Percentiles rank a stretch among this genome's conserved stretches.
Evolutionary conservation across 345 rosid genomes (phyloP).

Genomic region (Salix dunnii): DNA sequence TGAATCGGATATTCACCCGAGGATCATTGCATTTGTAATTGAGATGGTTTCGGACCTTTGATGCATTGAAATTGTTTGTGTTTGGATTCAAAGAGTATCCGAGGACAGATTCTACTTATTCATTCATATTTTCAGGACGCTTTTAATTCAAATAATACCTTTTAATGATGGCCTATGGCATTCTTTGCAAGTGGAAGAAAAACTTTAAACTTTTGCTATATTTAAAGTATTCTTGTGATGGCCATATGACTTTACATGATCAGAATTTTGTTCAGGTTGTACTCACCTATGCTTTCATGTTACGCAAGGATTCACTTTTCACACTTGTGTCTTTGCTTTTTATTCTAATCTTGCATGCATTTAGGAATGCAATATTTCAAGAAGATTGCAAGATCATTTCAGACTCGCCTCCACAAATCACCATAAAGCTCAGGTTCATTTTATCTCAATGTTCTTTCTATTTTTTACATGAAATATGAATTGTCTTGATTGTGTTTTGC

Average conservation of each 20-base stretch:
- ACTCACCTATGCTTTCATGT: background rate
- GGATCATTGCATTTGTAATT: background rate
- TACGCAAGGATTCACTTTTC: background rate
- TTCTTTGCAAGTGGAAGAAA: background rate
- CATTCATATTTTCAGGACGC: background rate
- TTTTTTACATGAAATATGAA: conserved; percentile 11
- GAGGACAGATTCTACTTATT: background rate
- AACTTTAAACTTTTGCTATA: background rate
- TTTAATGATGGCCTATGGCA: background rate
- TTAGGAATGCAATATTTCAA: conserved; percentile 79
- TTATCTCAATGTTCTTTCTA: conserved; percentile 16
- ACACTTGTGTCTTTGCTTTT: background rate
- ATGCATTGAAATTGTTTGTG: background rate
- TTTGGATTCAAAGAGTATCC: background rate
- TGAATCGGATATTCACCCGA: background rate
- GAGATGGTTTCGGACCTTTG: background rate
- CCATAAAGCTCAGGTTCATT: conserved; percentile 72
- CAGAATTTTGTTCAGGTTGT: background rate
- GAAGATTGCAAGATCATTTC: conserved; percentile 76
- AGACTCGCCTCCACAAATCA: conserved; percentile 57
- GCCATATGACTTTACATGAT: background rate
- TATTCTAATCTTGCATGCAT: conserved; percentile 14
- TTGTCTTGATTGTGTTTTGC: conserved; percentile 17
- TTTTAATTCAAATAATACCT: background rate
- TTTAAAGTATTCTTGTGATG: background rate